These are phyloP conservation scores for Pseudomonodictys pantanalensis DNA, from an alignment of 495 filamentous ascomycete genomes.

Conservation along the genomic window DNA sequence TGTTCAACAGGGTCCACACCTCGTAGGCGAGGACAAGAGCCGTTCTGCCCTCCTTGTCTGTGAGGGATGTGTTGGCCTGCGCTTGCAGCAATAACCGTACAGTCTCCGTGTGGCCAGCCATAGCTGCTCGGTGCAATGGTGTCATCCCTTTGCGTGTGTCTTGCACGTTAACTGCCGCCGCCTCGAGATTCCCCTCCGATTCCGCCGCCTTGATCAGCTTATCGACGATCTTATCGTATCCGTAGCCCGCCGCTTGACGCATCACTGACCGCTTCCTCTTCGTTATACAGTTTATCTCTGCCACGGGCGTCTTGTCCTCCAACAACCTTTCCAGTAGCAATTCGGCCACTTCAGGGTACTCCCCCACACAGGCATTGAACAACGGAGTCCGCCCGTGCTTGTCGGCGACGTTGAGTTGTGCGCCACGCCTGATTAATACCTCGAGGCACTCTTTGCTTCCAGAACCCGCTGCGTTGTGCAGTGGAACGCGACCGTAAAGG, in stretches of 20 bases:
- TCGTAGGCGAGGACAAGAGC: slow-evolving; percentile 1
- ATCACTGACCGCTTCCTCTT: slow-evolving; percentile 12
- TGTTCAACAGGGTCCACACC: not conserved
- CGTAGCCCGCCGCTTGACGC: slow-evolving; percentile 21
- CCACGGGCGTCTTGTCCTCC: not conserved
- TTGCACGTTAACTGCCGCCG: slow-evolving; percentile 8
- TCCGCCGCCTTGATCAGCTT: slow-evolving; percentile 16
- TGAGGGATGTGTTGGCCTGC: not conserved
- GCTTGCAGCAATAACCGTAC: slow-evolving; percentile 1
- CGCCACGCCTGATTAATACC: slow-evolving; percentile 33
- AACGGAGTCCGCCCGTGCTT: slow-evolving; percentile 17
- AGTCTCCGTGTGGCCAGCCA: slow-evolving; percentile 11
- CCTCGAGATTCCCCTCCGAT: slow-evolving; percentile 5
- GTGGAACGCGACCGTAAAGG: not conserved
- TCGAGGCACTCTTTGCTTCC: not conserved
- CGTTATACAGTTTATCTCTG: slow-evolving; percentile 13
- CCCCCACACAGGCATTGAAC: not conserved
- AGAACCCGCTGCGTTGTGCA: not conserved
- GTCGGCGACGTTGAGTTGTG: slow-evolving; percentile 36
- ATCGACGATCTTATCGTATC: slow-evolving; percentile 12
- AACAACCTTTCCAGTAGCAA: slow-evolving; percentile 13
- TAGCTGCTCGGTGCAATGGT: slow-evolving; percentile 24
- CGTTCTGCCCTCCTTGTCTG: slow-evolving; percentile 4
- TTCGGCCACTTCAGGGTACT: slow-evolving; percentile 11
- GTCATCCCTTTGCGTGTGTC: slow-evolving; percentile 25